A percentile compares a stretch with the other conserved stretches of the same genome.
phyloP scores from a whole-genome alignment of 257 asterid genomes.

The Przewalskia tangutica region DNA sequence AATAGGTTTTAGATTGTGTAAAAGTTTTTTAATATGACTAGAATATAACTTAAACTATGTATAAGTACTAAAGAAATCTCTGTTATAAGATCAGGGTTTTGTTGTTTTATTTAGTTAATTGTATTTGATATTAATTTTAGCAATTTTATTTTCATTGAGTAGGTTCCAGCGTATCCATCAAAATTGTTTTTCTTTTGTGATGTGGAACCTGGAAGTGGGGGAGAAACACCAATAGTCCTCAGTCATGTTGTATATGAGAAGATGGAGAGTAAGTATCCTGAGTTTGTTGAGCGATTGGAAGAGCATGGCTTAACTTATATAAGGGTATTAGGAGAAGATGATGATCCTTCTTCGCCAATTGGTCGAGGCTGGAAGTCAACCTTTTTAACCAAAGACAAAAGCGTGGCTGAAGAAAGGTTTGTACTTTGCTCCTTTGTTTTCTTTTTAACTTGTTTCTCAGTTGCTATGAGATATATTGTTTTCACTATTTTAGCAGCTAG shows the following conservation, averaged over 20 bases:
- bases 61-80: not conserved
- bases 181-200: constrained; percentile 89
- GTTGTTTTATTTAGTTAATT: not conserved
- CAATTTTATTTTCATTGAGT: not conserved
- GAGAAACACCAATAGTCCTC: constrained; percentile 81
- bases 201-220: constrained; percentile 61
- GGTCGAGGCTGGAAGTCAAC: constrained; percentile 96
- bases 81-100: not conserved
- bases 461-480: not conserved
- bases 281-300: constrained; percentile 64
- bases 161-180: constrained; percentile 81
- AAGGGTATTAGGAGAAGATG: constrained; percentile 68
- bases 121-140: not conserved
- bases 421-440: not conserved
- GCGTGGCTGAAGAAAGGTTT: constrained; percentile 81
- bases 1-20: not conserved
- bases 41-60: not conserved
- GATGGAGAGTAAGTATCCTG: constrained; percentile 65
- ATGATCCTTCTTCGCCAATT: constrained; percentile 76
- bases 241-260: constrained; percentile 64
- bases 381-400: constrained; percentile 57
- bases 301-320: constrained; percentile 52
- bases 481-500: not conserved
- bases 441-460: not conserved
- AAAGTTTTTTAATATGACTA: not conserved